phyloP scores from a whole-genome alignment of 2,329 filamentous ascomycete species.

The Exserohilum turcica region DNA sequence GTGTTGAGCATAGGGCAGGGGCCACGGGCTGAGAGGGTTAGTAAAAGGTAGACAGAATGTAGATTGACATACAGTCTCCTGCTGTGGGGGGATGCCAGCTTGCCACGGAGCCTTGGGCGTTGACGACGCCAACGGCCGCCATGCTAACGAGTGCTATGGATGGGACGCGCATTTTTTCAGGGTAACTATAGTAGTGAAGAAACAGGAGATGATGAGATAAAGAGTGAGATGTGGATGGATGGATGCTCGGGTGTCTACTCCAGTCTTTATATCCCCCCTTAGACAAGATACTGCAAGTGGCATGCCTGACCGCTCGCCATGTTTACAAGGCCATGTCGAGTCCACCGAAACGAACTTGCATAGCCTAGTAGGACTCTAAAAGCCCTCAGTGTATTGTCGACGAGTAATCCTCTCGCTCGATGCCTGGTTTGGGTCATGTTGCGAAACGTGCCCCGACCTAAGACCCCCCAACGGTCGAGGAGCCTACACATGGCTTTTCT shows the following conservation, averaged over 20 bases:
- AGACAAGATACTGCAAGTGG: neutral
- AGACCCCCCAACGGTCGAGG: neutral
- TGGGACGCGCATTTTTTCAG: neutral
- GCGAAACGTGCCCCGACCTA: neutral
- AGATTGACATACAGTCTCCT: neutral
- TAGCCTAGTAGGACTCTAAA: neutral
- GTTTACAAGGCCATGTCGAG: neutral
- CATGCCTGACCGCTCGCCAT: neutral
- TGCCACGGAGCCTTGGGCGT: slow-evolving; percentile 1
- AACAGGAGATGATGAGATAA: neutral
- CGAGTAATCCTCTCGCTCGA: neutral
- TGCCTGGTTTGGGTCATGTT: neutral
- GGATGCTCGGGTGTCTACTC: neutral
- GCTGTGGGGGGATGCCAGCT: slow-evolving; percentile 4
- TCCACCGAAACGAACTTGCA: neutral
- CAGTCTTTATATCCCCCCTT: slow-evolving; percentile 1
- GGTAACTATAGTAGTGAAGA: neutral
- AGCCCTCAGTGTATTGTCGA: neutral
- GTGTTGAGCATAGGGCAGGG: slow-evolving; percentile 42
- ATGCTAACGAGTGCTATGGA: neutral
- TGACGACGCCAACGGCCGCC: neutral
- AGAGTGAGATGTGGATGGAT: neutral
- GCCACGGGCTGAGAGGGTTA: neutral
- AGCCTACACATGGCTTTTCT: neutral
- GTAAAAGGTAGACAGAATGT: neutral